Evolutionary conservation across 2,329 filamentous ascomycete species (phyloP).

Genomic region (Pseudopyricularia javanii): DNA sequence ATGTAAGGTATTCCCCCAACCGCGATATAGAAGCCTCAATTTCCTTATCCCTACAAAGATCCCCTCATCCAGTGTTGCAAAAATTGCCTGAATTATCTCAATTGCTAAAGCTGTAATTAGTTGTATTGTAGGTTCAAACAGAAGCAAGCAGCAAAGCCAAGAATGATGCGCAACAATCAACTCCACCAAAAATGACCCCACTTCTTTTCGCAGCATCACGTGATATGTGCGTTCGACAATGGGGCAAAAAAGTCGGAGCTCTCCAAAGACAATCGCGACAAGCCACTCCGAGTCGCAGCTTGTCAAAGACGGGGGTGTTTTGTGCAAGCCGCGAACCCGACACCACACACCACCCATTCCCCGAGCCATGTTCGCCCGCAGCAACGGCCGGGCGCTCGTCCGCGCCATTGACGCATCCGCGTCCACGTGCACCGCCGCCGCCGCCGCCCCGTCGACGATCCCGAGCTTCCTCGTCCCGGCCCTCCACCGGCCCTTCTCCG

Average conservation of each 20-base stretch:
- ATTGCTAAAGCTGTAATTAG: no score
- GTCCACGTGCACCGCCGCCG: conserved; percentile 21
- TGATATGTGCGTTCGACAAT: not conserved
- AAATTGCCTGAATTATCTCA: no score
- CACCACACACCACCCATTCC: not conserved
- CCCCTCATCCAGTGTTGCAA: no score
- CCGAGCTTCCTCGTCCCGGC: conserved; percentile 64
- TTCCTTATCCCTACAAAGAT: no score
- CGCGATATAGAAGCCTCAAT: no score
- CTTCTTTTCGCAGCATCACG: conserved; percentile 4
- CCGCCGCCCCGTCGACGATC: conserved; percentile 24
- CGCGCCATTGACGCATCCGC: conserved; percentile 37
- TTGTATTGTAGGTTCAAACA: no score
- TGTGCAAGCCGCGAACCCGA: not conserved
- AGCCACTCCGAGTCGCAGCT: not conserved
- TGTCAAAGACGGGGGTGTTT: not conserved
- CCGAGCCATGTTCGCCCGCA: conserved; percentile 50
- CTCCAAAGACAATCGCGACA: not conserved
- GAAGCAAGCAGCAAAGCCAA: no score
- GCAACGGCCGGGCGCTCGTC: conserved; percentile 47
- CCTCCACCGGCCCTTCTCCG: conserved; percentile 61
- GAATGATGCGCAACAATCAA: no score
- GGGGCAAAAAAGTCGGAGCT: conserved; percentile 8
- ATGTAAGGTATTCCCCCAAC: no score
- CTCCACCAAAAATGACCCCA: not conserved